phyloP scores from a whole-genome alignment of 2,329 filamentous ascomycete genomes.

The Trichophyton mentagrophytes region DNA sequence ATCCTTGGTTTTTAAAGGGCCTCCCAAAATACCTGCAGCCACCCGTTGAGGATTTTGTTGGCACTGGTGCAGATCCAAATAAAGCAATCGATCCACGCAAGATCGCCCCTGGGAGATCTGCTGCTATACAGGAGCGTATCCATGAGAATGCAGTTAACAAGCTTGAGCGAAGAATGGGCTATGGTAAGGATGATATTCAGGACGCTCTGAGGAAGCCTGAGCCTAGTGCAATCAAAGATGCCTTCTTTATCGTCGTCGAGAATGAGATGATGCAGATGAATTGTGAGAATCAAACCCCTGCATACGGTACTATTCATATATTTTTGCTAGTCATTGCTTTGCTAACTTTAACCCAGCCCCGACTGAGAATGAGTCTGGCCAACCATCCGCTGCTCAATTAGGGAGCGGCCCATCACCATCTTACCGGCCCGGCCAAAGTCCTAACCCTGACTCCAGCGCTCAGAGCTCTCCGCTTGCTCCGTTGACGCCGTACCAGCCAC shows the following conservation, averaged over 20 bases:
- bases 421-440: not conserved
- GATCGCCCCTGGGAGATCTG: constrained; percentile 65
- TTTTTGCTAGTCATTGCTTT: too few species aligned
- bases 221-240: constrained; percentile 96
- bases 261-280: constrained; percentile 95
- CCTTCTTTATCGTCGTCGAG: constrained; percentile 93
- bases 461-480: constrained; percentile 7
- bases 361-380: constrained; percentile 17
- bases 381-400: constrained; percentile 19
- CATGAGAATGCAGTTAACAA: constrained; percentile 89
- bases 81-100: constrained; percentile 76
- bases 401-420: not conserved
- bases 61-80: constrained; percentile 86
- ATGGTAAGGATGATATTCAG: constrained; percentile 86
- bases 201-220: constrained; percentile 85
- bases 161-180: constrained; percentile 96
- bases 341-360: constrained; percentile 6
- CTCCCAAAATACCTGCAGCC: constrained; percentile 76
- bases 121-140: constrained; percentile 72
- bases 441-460: not conserved
- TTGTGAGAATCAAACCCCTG: constrained; percentile 49
- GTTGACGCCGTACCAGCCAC: constrained; percentile 2
- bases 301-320: not conserved
- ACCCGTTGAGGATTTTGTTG: constrained; percentile 80
- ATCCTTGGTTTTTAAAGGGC: constrained; percentile 86